A percentile compares a stretch with the other conserved stretches of the same genome.
Evolutionary conservation across 345 rosid species (phyloP).

Genomic region (Rhizophora mangle): DNA sequence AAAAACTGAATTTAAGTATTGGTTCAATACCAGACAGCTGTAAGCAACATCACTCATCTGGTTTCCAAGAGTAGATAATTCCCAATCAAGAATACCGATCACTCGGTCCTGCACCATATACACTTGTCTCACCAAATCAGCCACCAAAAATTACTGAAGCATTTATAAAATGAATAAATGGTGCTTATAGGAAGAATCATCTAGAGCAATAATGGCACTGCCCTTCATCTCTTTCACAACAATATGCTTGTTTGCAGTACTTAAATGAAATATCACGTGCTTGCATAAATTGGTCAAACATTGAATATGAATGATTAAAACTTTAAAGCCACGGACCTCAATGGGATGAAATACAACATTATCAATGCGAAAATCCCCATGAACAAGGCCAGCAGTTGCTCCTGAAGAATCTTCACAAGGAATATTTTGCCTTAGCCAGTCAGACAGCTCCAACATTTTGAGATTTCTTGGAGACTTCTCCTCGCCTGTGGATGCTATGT

Average conservation of each 20-base stretch:
- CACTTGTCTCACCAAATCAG: background rate
- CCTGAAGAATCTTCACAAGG: constrained; percentile 79
- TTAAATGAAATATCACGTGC: background rate
- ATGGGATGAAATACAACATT: constrained; percentile 85
- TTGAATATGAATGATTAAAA: constrained; percentile 1
- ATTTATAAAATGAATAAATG: too few species aligned
- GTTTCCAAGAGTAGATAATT: constrained; percentile 91
- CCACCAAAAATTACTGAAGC: background rate
- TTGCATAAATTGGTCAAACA: background rate
- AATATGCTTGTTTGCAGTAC: background rate
- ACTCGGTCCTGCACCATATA: constrained; percentile 72
- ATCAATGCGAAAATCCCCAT: constrained; percentile 94
- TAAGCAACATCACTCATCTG: constrained; percentile 95
- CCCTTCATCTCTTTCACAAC: background rate
- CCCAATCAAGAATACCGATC: constrained; percentile 95
- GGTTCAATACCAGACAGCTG: constrained; percentile 65
- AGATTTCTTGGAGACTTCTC: constrained; percentile 70
- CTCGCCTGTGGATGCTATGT: constrained; percentile 76
- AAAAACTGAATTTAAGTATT: constrained; percentile 12
- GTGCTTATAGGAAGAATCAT: background rate
- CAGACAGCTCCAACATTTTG: constrained; percentile 70
- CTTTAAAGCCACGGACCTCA: constrained; percentile 48
- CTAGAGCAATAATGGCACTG: background rate
- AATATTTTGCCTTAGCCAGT: constrained; percentile 61
- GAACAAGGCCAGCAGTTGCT: constrained; percentile 72